These are phyloP conservation scores for Lecanosticta acicola DNA, from an alignment of 2,329 filamentous ascomycete species.

Conservation along the genomic window DNA sequence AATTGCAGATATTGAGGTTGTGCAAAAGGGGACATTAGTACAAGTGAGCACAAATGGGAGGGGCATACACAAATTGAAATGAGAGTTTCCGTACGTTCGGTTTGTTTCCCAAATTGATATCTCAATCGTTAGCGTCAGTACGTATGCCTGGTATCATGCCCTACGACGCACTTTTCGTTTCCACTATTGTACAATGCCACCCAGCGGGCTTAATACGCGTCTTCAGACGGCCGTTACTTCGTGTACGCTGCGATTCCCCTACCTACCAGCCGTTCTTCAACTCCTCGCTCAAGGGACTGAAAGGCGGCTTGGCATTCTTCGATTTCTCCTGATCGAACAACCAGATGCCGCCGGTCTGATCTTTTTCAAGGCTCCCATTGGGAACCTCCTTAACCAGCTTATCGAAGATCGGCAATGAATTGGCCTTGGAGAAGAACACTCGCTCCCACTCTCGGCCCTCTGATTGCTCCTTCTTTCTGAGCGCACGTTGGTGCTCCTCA, in stretches of 20 bases:
- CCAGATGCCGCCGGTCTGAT: slow-evolving; percentile 67
- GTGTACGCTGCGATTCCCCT: not conserved
- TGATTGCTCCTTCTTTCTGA: slow-evolving; percentile 67
- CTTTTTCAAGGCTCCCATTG: slow-evolving; percentile 46
- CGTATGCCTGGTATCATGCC: not conserved
- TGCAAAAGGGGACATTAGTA: too few species aligned
- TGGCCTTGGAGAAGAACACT: slow-evolving; percentile 63
- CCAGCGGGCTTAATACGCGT: not conserved
- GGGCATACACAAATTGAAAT: too few species aligned
- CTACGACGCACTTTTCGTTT: not conserved
- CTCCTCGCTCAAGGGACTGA: slow-evolving; percentile 23
- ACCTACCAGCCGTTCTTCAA: slow-evolving; percentile 23
- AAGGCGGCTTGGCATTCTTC: slow-evolving; percentile 29
- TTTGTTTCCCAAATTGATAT: not conserved
- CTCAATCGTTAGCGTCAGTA: not conserved
- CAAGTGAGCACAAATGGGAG: too few species aligned
- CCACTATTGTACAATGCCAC: not conserved
- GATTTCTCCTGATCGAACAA: slow-evolving; percentile 56
- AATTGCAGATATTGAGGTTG: too few species aligned
- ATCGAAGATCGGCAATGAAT: slow-evolving; percentile 41
- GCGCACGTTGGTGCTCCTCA: slow-evolving; percentile 77
- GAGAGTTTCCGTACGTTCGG: too few species aligned
- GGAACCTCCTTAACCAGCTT: slow-evolving; percentile 44
- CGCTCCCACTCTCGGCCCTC: slow-evolving; percentile 74
- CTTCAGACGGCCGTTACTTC: not conserved